These are phyloP conservation scores for Diaporthe ampelina DNA, from an alignment of 2,329 filamentous ascomycete genomes.

Conservation along the genomic window DNA sequence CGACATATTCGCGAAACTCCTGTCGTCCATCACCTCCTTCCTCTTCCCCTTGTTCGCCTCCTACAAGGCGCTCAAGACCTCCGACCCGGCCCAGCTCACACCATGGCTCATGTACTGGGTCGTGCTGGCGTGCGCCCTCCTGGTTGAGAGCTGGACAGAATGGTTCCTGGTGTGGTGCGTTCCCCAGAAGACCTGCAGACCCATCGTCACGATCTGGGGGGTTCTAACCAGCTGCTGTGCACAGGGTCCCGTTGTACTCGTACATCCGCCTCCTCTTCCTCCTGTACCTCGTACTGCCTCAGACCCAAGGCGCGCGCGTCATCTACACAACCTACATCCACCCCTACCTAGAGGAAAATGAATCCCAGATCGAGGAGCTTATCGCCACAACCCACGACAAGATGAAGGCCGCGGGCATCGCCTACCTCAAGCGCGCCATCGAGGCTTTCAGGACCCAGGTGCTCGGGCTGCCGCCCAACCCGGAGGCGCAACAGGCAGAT, in stretches of 20 bases:
- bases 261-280: conserved; percentile 90
- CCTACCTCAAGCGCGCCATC: conserved; percentile 79
- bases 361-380: conserved; percentile 89
- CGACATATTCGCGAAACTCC: conserved; percentile 59
- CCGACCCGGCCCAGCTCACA: conserved; percentile 87
- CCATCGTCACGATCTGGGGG: neutral
- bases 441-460: conserved; percentile 81
- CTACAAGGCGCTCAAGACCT: conserved; percentile 96
- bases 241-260: conserved; percentile 90
- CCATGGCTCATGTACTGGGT: conserved; percentile 99
- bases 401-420: conserved; percentile 80
- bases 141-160: conserved; percentile 88
- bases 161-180: conserved; percentile 86
- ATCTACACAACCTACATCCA: conserved; percentile 89
- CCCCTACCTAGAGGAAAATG: conserved; percentile 90
- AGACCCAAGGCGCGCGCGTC: conserved; percentile 91
- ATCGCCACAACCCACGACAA: conserved; percentile 86
- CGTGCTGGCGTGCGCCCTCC: conserved; percentile 83
- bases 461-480: conserved; percentile 78
- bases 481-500: conserved; percentile 57
- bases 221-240: neutral
- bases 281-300: conserved; percentile 95
- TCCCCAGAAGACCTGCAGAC: neutral
- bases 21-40: conserved; percentile 81
- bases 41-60: conserved; percentile 97